Base-by-base conservation (phyloP, 179 eudicot species). In the Carnegiea gigantea region DNA sequence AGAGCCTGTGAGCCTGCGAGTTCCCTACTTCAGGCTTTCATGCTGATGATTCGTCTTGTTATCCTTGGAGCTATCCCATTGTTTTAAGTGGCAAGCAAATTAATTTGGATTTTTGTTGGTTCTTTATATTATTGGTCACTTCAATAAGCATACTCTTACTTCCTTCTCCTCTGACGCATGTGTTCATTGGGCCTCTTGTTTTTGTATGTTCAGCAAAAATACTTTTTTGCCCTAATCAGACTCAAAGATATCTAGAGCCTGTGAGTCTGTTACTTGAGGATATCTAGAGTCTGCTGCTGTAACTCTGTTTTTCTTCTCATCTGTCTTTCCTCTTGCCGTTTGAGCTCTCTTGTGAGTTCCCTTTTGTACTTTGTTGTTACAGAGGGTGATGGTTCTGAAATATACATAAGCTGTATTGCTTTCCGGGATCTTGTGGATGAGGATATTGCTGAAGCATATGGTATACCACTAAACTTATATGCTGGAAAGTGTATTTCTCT, bases 331-430 rank as follows among this genome's bases (percentile, higher is more conserved):
- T 76, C 81, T n/a, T 77, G 18, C 8, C 24, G 14, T 40, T 33
- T 82, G 78, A 26, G 36, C n/a, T 67, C 17, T 15, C 9, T 68
- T 68, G 43, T 68, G 21, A 68, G 40, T 68, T 30, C 73, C 36
- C 44, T 17, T 68, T 1, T 33, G 40, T 68, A 28, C 73, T 68
- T 65, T 13, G 9, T 68, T 33, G 36, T 78, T 90, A 88, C 93
- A 93, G 99, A 95, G 92, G 99, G 99, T 33, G 99, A 95, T 87
- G 99, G 99, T 36, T 94, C 98, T 43, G 92, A 95, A 86, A 92
- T 95, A 49, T 95, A 94, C 59, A 98, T 95, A 33, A 88, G 93
- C 70, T 95, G 99, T 82, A 95, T 95, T 85, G 92, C 98, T 81
- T 94, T 94, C 81, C 86, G 99, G 57, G 99, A 95, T 87, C 95